Evolutionary conservation across 495 filamentous ascomycete species (phyloP), one percentile per base, ranked within the genome.

Genomic region (Parathielavia appendiculata): DNA sequence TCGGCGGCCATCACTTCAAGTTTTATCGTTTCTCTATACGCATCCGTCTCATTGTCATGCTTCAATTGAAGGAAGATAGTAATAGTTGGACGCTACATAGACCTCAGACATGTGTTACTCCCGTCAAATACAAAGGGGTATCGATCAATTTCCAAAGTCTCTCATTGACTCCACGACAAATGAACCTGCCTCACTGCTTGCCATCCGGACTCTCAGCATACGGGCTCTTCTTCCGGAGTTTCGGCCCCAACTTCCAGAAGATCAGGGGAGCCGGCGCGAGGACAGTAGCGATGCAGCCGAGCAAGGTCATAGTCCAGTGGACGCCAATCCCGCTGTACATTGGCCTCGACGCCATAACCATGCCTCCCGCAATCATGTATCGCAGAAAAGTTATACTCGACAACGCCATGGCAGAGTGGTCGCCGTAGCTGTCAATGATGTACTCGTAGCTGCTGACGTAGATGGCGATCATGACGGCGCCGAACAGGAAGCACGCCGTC

Each of bases 361-460:
- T 79, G 0, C 72, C 79, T 0, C 80, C 80, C 2, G 81, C 76
- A 35, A 75, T 72, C 14, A 73, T 63, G 51, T 84, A 83, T 23
- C 81, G 67, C 13, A 78, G 68, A 13, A 81, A 67, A 4, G 79
- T 80, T 53, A 79, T 74, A 58, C 74, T 75, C 4, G 76, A 75
- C 43, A 83, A 69, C 3, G 64, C 52, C 66, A 69, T 75, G 2
- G 76, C 80, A 1, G 75, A 65, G 50, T 75, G 73, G 45, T 68
- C 68, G 12, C 75, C 77, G 63, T 83, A 85, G 22, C 70, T 71
- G 53, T 83, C 79, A 45, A 83, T 79, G 47, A 84, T 75, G 61
- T 83, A 85, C 68, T 79, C 73, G 62, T 82, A 81, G 35, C 68
- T 73, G 59, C 71, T 70, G 60, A 79, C 75, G 63, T 79, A 84